Evolutionary conservation across 2,329 filamentous ascomycete species (phyloP).

Genomic region (Xylariaceae sp.): DNA sequence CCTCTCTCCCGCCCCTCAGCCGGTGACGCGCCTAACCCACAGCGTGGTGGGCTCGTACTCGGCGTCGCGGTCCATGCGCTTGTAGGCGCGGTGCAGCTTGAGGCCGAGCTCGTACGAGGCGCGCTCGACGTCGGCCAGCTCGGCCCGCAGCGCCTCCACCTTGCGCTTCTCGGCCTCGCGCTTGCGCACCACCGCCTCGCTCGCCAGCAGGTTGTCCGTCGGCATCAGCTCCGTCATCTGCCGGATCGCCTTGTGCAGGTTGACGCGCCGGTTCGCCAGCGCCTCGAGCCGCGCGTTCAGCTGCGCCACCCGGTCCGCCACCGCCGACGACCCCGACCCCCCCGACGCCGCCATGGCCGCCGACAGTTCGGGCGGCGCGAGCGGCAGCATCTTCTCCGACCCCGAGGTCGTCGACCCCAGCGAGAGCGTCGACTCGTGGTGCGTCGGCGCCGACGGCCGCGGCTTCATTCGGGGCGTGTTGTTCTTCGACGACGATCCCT

Average conservation of each 20-base stretch:
- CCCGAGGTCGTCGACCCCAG: conserved; percentile 11
- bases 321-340: too few relatives aligned
- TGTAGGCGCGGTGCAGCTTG: conserved; percentile 66
- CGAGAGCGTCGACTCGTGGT: conserved; percentile 14
- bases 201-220: conserved; percentile 59
- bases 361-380: conserved; percentile 56
- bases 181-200: conserved; percentile 52
- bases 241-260: conserved; percentile 63
- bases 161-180: conserved; percentile 54
- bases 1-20: conserved; percentile 29
- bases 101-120: conserved; percentile 75
- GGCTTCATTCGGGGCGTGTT: conserved; percentile 8
- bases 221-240: conserved; percentile 76
- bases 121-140: conserved; percentile 64
- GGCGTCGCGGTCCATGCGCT: conserved; percentile 61
- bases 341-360: too few relatives aligned
- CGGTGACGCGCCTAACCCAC: conserved; percentile 73
- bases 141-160: conserved; percentile 55
- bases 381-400: conserved; percentile 54
- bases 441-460: conserved; percentile 4
- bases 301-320: conserved; percentile 56
- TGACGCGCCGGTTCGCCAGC: conserved; percentile 59
- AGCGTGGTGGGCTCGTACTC: conserved; percentile 59
- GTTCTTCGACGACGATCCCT: conserved; percentile 2
- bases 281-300: conserved; percentile 59